Evolutionary conservation across 441 rosid species (phyloP), one percentile per base, ranked within the genome.

Genomic region (Pelargonium myrrhifolium): DNA sequence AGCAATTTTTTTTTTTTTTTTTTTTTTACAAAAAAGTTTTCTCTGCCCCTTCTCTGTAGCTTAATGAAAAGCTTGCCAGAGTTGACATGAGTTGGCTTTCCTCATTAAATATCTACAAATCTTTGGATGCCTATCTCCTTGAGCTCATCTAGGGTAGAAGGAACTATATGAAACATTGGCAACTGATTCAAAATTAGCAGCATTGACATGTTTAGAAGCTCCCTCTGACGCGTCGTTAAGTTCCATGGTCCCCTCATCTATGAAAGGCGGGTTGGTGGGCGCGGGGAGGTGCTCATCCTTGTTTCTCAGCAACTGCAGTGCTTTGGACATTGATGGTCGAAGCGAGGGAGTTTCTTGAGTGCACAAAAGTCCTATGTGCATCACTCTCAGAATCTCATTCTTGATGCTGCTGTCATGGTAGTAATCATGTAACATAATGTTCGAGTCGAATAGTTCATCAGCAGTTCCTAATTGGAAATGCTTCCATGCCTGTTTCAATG

Each of bases 161-260:
- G 58, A 51, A 51, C 58, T 51, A 22, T 51, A 51, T 2, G 58
- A 51, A 51, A 51, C 21, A 15, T 1, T 51, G 18, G 58, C 58
- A 1, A 51, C 3, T 6, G 58, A 51, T 15, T 22, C 58, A 17
- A 8, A 51, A 51, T 51, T 51, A 51, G 81, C 88, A 28, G 83
- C 70, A 62, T 79, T 82, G 0, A 78, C 79, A 4, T 82, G 84
- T 31, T 42, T 58, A 64, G 66, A n/a, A 14, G 76, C 77, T n/a
- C 85, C 85, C 75, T 88, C 87, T 15, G 67, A 76, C 0, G 72
- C 62, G 62, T 87, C 86, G 14, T 81, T 72, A 10, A 93, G 82
- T 75, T 93, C 93, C 99, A 93, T 84, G 17, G 92, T 86, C 76
- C 69, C 75, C 75, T 89, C 96, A 18, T 93, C 99, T 58, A 85